These are phyloP conservation scores for Aspergillus pseudoviridinutans DNA, from an alignment of 2,329 filamentous ascomycete genomes.

Conservation along the genomic window DNA sequence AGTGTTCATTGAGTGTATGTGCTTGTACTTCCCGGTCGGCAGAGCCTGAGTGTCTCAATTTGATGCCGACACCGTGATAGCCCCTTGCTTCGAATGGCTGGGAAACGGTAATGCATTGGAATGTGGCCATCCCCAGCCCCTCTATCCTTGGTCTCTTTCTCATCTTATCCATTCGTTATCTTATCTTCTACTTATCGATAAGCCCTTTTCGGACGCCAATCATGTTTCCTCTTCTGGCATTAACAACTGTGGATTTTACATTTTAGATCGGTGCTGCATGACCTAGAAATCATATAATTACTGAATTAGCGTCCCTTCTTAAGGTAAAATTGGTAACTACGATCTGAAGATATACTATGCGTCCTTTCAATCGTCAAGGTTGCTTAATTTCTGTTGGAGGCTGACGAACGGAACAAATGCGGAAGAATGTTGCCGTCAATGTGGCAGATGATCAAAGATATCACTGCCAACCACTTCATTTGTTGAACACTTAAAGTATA, in stretches of 20 bases:
- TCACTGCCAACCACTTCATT: neutral
- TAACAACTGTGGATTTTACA: neutral
- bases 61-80: neutral
- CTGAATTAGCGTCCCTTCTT: neutral
- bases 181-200: neutral
- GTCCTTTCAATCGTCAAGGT: neutral
- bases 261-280: neutral
- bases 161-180: neutral
- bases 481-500: neutral
- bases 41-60: neutral
- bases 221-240: neutral
- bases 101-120: neutral
- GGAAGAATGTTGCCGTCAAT: neutral
- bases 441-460: neutral
- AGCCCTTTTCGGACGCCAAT: neutral
- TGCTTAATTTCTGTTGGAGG: neutral
- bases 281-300: neutral
- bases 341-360: neutral
- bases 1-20: conserved; percentile 14
- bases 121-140: neutral
- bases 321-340: neutral
- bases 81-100: neutral
- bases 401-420: neutral
- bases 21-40: too few species aligned
- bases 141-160: neutral